Evolutionary conservation across 805 yeast genomes (phyloP), one percentile per base, ranked within the genome.

Genomic region (Saccharomycopsis selenospora): DNA sequence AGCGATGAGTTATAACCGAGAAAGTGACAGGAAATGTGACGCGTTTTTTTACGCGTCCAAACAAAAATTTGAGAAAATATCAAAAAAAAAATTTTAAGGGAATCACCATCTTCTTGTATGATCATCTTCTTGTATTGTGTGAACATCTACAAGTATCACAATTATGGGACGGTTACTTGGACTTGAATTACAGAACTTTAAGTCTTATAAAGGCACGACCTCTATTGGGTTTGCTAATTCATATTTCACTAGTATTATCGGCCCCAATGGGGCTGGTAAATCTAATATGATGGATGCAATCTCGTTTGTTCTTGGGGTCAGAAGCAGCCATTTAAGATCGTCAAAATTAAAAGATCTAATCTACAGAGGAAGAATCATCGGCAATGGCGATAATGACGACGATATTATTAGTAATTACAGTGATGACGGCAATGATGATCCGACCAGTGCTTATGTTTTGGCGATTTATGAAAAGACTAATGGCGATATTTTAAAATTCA

Each of bases 191-290:
- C 70, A 76, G 65, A 88, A 93, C 65, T 93, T 93, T 79, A 93
- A 93, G 68, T 90, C 97, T 0, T 93, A 93, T 61, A 72, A 76
- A 47, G 97, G 95, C 0, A 73, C 76, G 0, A 74, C 87, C 14
- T 72, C 73, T 3, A 77, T 91, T 20, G 95, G 93, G 2, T 85
- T 93, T 64, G 96, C 96, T 0, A 73, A 81, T 10, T 77, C 90
- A 0, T 72, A 75, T 52, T 93, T 93, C 68, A 87, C 96, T 1
- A 82, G 95, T 41, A 86, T 93, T 53, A 85, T 93, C 50, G 99
- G 99, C 1, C 98, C 98, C n/a, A 93, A 93, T 71, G 99, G 99
- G 28, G 85, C 97, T 0, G 99, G 99, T 5, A 93, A 93, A 67
- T 85, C 96, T 38, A 93, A 93, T 61, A 85, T 93, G 80, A 90